A percentile compares a stretch with the other conserved stretches of the same genome.
Conservation (phyloP, 2,329 filamentous ascomycete genomes). For the Xylaria digitata region DNA sequence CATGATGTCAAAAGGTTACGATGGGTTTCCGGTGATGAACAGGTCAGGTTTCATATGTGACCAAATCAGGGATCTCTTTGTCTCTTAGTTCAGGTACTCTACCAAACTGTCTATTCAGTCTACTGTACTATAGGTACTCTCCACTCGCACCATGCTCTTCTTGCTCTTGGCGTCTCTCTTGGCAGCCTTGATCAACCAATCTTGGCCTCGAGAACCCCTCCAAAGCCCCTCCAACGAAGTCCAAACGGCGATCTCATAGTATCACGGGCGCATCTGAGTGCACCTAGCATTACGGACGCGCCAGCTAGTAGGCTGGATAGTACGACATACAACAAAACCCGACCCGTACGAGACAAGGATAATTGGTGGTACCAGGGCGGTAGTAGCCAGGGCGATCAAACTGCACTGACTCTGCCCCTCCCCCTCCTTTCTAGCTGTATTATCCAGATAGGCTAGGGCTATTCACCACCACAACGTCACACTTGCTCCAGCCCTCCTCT, state of each 20-base stretch:
- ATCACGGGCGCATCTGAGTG: constrained; percentile 11
- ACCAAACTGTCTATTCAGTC: no score
- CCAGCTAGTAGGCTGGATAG: constrained; percentile 6
- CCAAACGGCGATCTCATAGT: constrained; percentile 16
- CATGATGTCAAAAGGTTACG: constrained; percentile 1
- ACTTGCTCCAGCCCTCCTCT: constrained; percentile 4
- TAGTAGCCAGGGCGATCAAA: not conserved
- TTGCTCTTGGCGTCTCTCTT: constrained; percentile 28
- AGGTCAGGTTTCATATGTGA: constrained; percentile 28
- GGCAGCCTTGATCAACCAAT: constrained; percentile 38
- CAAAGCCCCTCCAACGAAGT: constrained; percentile 22
- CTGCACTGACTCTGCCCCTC: constrained; percentile 33
- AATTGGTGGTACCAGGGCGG: constrained; percentile 10
- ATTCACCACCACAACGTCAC: constrained; percentile 21
- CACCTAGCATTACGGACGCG: constrained; percentile 7
- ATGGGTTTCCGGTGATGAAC: constrained; percentile 6
- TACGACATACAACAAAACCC: constrained; percentile 5
- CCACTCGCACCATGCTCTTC: constrained; percentile 8
- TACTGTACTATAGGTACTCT: not conserved
- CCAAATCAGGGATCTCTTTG: constrained; percentile 23
- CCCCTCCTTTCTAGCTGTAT: constrained; percentile 31
- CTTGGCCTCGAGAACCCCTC: constrained; percentile 27
- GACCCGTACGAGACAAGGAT: not conserved
- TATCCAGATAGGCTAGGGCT: constrained; percentile 4
- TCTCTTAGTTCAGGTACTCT: not conserved